phyloP scores from a whole-genome alignment of 2,329 filamentous ascomycete genomes.

The Simplicillium sp. region DNA sequence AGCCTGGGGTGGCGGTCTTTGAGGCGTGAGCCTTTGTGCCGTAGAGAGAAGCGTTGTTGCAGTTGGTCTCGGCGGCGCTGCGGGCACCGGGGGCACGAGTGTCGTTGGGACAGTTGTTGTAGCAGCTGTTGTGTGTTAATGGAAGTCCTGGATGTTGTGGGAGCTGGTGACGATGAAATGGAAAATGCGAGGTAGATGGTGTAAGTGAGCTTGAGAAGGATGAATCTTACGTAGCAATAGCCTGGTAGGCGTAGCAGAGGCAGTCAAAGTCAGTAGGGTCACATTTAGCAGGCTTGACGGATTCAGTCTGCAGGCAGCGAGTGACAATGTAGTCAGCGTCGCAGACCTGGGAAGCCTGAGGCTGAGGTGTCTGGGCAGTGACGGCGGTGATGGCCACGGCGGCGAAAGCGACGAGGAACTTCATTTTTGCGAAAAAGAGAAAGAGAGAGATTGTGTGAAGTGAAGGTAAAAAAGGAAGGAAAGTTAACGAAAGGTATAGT shows the following conservation, averaged over 20 bases:
- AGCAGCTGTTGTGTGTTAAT: slow-evolving; percentile 28
- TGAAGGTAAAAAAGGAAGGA: slow-evolving; percentile 4
- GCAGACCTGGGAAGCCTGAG: slow-evolving; percentile 23
- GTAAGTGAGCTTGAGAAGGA: not conserved
- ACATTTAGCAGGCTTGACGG: slow-evolving; percentile 27
- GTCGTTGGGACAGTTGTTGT: slow-evolving; percentile 48
- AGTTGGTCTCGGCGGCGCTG: slow-evolving; percentile 32
- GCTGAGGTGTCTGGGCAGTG: slow-evolving; percentile 20
- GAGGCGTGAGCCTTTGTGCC: slow-evolving; percentile 20
- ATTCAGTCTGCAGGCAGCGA: slow-evolving; percentile 31
- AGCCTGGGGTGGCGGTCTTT: slow-evolving; percentile 12
- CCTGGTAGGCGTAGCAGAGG: slow-evolving; percentile 32
- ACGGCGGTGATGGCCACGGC: slow-evolving; percentile 25
- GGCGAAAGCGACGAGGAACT: slow-evolving; percentile 31
- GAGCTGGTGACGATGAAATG: slow-evolving; percentile 4
- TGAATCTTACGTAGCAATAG: slow-evolving; percentile 35
- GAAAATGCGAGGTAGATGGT: not conserved
- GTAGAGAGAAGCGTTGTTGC: slow-evolving; percentile 34
- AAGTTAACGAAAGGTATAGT: too few relatives aligned
- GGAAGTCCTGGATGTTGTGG: not conserved
- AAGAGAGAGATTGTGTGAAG: not conserved
- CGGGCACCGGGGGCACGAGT: slow-evolving; percentile 20
- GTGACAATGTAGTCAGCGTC: slow-evolving; percentile 37
- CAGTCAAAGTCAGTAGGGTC: slow-evolving; percentile 32
- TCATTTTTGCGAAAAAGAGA: slow-evolving; percentile 25